A percentile compares a stretch with the other conserved stretches of the same genome.
Conservation (phyloP, 495 filamentous ascomycete genomes). For the Hypomontagnella submonticulosa region DNA sequence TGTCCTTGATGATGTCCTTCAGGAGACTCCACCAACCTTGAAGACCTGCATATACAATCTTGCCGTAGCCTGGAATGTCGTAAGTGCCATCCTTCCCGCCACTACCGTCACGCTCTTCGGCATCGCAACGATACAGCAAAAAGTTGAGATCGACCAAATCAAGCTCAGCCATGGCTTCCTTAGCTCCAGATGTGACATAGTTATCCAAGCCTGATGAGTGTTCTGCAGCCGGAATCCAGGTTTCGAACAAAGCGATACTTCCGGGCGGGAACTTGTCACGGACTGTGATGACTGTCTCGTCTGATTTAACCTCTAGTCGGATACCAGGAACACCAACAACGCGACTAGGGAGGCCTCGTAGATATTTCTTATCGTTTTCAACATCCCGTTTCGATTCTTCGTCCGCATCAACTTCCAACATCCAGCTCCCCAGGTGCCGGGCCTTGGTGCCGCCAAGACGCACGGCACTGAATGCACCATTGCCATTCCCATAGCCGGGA, state of each 20-base stretch:
- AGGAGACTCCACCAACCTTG: conserved; percentile 99
- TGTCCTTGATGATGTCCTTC: conserved; percentile 83
- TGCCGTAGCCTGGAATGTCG: conserved; percentile 81
- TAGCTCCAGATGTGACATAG: conserved; percentile 83
- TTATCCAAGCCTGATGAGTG: conserved; percentile 82
- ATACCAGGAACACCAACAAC: conserved; percentile 78
- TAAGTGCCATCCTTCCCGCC: conserved; percentile 86
- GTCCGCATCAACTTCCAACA: conserved; percentile 79
- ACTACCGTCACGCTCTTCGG: conserved; percentile 88
- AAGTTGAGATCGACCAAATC: conserved; percentile 89
- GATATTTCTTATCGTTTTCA: conserved; percentile 71
- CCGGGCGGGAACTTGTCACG: conserved; percentile 87
- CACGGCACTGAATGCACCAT: conserved; percentile 78
- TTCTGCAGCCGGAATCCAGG: conserved; percentile 87
- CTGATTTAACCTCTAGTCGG: conserved; percentile 70
- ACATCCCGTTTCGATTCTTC: conserved; percentile 71
- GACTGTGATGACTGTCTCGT: conserved; percentile 83
- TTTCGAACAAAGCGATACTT: conserved; percentile 94
- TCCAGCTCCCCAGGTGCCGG: conserved; percentile 88
- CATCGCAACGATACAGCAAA: conserved; percentile 88
- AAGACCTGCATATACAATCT: conserved; percentile 92
- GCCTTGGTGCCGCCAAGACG: conserved; percentile 78
- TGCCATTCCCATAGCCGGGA: conserved; percentile 83
- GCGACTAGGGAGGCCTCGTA: conserved; percentile 85
- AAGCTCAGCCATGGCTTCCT: conserved; percentile 78